Evolutionary conservation across 495 filamentous ascomycete genomes (phyloP).

Genomic region (Aspergillus conjunctus): DNA sequence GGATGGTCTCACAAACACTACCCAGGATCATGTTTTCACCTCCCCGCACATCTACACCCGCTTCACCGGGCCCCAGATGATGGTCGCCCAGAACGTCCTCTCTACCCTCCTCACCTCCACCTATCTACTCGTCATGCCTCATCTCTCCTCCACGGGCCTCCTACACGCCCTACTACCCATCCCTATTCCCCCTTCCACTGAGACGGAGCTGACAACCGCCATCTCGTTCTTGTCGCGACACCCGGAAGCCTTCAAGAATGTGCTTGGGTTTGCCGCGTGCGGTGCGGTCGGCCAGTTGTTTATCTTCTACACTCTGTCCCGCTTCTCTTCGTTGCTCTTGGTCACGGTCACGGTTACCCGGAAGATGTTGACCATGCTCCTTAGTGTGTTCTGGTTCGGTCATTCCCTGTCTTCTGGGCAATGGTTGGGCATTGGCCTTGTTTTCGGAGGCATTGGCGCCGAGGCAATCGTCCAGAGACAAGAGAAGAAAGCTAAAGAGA

Average conservation of each 20-base stretch:
- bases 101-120: constrained; percentile 69
- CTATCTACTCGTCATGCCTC: constrained; percentile 79
- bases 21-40: constrained; percentile 91
- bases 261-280: constrained; percentile 88
- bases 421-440: constrained; percentile 86
- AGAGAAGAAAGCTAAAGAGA: constrained; percentile 84
- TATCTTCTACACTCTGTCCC: constrained; percentile 93
- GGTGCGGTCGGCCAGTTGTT: constrained; percentile 95
- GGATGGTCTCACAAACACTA: constrained; percentile 93
- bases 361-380: constrained; percentile 99
- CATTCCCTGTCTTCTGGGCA: constrained; percentile 83
- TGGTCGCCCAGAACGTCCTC: constrained; percentile 95
- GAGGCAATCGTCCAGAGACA: constrained; percentile 79
- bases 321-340: constrained; percentile 87
- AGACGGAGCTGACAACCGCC: constrained; percentile 76
- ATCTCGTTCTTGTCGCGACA: constrained; percentile 75
- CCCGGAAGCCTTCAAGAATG: constrained; percentile 78
- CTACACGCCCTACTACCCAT: constrained; percentile 69
- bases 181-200: constrained; percentile 51
- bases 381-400: constrained; percentile 93
- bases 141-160: constrained; percentile 65
- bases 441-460: constrained; percentile 93
- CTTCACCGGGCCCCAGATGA: constrained; percentile 95
- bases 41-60: constrained; percentile 61
- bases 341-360: constrained; percentile 96